A percentile compares a stretch with the other conserved stretches of the same genome.
These are phyloP conservation scores for Kondoa malvinella DNA, from an alignment of 768 basidiomycete genomes.

Conservation along the genomic window DNA sequence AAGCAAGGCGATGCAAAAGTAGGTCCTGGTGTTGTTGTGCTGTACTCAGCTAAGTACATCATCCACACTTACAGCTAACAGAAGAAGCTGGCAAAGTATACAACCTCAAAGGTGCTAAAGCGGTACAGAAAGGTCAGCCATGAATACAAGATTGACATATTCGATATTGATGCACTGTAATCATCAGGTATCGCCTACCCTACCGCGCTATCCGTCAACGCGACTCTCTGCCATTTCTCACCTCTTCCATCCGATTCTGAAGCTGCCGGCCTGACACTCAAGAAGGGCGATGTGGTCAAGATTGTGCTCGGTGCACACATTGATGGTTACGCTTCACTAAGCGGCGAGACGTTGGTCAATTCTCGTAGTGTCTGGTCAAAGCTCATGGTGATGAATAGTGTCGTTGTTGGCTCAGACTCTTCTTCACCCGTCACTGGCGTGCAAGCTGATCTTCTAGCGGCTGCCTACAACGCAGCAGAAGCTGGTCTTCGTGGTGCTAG, in stretches of 20 bases:
- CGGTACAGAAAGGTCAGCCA: slow-evolving; percentile 32
- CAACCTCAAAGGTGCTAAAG: slow-evolving; percentile 47
- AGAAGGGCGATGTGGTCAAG: slow-evolving; percentile 84
- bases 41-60: not conserved
- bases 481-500: slow-evolving; percentile 57
- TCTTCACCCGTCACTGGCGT: slow-evolving; percentile 62
- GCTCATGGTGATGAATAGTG: slow-evolving; percentile 10
- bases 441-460: slow-evolving; percentile 79
- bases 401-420: slow-evolving; percentile 65
- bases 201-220: slow-evolving; percentile 77
- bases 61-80: slow-evolving; percentile 43
- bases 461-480: slow-evolving; percentile 85
- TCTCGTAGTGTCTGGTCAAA: not conserved
- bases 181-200: slow-evolving; percentile 78
- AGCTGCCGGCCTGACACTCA: slow-evolving; percentile 38
- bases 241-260: slow-evolving; percentile 61
- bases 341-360: slow-evolving; percentile 53
- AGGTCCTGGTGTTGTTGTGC: not conserved
- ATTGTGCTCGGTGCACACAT: slow-evolving; percentile 92
- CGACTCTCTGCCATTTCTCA: slow-evolving; percentile 79
- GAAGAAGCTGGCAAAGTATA: slow-evolving; percentile 66
- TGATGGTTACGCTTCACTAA: slow-evolving; percentile 86
- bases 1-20: slow-evolving; percentile 62
- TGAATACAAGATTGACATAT: not conserved
- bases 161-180: not conserved